These are phyloP conservation scores for Moricandia moricandioides DNA, from an alignment of 345 rosid genomes.

Conservation along the genomic window DNA sequence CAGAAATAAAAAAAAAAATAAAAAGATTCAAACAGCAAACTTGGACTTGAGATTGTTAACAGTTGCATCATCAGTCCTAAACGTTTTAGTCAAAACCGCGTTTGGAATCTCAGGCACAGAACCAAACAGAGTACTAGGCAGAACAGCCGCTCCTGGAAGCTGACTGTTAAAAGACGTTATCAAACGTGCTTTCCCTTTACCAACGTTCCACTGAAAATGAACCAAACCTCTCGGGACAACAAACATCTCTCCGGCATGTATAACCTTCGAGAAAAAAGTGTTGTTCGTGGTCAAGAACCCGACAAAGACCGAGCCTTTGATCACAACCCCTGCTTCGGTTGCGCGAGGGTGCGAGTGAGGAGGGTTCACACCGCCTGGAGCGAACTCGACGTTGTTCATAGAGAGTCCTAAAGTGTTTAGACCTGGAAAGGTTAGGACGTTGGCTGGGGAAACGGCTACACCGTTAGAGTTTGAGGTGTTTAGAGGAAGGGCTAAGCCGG, in stretches of 20 bases:
- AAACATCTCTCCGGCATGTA: constrained; percentile 56
- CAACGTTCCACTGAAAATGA: constrained; percentile 77
- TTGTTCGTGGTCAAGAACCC: constrained; percentile 56
- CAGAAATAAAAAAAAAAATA: background rate
- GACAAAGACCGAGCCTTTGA: constrained; percentile 57
- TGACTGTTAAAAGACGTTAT: constrained; percentile 76
- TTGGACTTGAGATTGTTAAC: constrained; percentile 52
- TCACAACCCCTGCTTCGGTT: constrained; percentile 49
- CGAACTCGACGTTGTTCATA: constrained; percentile 67
- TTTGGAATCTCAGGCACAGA: constrained; percentile 57
- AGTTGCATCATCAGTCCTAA: constrained; percentile 46
- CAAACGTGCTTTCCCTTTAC: constrained; percentile 53
- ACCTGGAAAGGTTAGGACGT: constrained; percentile 57
- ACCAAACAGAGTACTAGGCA: constrained; percentile 45
- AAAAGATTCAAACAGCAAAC: constrained; percentile 34
- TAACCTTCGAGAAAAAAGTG: constrained; percentile 47
- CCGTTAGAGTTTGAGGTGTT: constrained; percentile 53
- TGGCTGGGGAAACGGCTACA: constrained; percentile 32
- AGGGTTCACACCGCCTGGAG: constrained; percentile 58
- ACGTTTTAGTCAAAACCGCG: constrained; percentile 52
- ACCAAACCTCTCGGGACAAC: constrained; percentile 61
- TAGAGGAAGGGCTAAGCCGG: constrained; percentile 46
- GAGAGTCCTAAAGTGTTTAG: constrained; percentile 64
- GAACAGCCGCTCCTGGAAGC: constrained; percentile 52
- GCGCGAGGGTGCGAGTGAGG: constrained; percentile 77